Evolutionary conservation across 106 monocot genomes (phyloP).

Genomic region (Chionographis japonica): DNA sequence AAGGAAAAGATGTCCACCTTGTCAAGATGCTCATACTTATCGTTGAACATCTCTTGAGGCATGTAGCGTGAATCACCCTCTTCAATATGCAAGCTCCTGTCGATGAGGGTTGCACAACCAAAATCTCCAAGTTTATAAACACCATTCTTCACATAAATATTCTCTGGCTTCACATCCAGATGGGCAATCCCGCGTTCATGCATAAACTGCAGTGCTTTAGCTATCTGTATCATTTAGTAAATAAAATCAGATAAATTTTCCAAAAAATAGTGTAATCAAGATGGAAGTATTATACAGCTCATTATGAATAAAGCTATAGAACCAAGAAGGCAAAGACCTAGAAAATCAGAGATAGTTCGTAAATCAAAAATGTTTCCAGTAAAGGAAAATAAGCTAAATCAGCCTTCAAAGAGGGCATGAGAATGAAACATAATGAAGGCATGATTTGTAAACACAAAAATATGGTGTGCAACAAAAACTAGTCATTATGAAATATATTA

Average conservation of each 20-base stretch:
- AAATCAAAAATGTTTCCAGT: too few species aligned
- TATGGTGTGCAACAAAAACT: too few species aligned
- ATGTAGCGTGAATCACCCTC: constrained; percentile 95
- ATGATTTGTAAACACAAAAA: too few species aligned
- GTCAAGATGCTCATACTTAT: constrained; percentile 81
- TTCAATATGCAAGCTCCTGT: constrained; percentile 71
- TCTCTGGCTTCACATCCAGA: constrained; percentile 95
- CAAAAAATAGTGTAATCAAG: too few species aligned
- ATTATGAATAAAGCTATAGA: too few species aligned
- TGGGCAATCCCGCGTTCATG: constrained; percentile 84
- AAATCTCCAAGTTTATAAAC: constrained; percentile 93
- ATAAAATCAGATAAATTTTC: not conserved
- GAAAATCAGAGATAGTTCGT: too few species aligned
- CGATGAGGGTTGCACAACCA: constrained; percentile 83
- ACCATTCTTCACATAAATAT: constrained; percentile 81
- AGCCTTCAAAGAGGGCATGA: too few species aligned
- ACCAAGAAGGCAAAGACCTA: too few species aligned
- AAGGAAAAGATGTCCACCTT: constrained; percentile 97
- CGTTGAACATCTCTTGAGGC: constrained; percentile 90
- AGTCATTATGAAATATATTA: too few species aligned
- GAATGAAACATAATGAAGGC: too few species aligned
- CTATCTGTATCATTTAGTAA: constrained; percentile 39
- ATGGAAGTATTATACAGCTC: too few species aligned
- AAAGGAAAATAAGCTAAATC: too few species aligned
- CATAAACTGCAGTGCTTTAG: constrained; percentile 72